phyloP scores from a whole-genome alignment of 2,329 filamentous ascomycete species.

The Mollisia scopiformis region DNA sequence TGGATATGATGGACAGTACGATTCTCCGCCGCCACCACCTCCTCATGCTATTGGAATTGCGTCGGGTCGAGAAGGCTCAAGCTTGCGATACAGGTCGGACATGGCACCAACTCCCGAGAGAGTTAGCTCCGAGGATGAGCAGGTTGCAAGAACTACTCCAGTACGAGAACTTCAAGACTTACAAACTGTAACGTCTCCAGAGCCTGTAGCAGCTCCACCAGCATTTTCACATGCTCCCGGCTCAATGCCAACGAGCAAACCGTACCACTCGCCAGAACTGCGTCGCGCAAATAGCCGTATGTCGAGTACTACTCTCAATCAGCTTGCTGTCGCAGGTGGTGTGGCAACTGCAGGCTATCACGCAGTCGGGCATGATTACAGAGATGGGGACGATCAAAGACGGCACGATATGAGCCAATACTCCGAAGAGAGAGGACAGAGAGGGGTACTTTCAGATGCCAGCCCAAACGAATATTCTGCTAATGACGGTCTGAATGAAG shows the following conservation, averaged over 20 bases:
- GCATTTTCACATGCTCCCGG: constrained; percentile 77
- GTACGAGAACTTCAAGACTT: constrained; percentile 57
- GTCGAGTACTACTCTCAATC: constrained; percentile 78
- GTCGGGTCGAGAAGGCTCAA: constrained; percentile 29
- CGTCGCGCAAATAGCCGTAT: constrained; percentile 82
- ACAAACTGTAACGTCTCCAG: constrained; percentile 61
- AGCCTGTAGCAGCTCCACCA: constrained; percentile 78
- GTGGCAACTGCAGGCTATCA: constrained; percentile 41
- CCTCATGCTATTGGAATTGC: constrained; percentile 27
- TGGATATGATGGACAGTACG: constrained; percentile 32
- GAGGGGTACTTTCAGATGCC: constrained; percentile 42
- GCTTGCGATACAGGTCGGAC: constrained; percentile 46
- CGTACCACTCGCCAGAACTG: constrained; percentile 76
- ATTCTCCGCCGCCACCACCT: constrained; percentile 29
- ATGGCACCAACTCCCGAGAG: constrained; percentile 53
- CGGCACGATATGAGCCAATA: constrained; percentile 25
- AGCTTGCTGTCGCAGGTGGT: constrained; percentile 73
- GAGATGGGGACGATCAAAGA: constrained; percentile 26
- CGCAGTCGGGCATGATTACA: constrained; percentile 39
- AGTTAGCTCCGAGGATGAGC: constrained; percentile 61
- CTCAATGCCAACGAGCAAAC: constrained; percentile 68
- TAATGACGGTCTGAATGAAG: constrained; percentile 38
- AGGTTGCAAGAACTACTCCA: constrained; percentile 40
- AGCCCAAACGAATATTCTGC: constrained; percentile 37
- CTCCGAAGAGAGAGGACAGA: constrained; percentile 39